Evolutionary conservation across 148 eudicot genomes (phyloP).

Genomic region (Simmondsia chinensis): DNA sequence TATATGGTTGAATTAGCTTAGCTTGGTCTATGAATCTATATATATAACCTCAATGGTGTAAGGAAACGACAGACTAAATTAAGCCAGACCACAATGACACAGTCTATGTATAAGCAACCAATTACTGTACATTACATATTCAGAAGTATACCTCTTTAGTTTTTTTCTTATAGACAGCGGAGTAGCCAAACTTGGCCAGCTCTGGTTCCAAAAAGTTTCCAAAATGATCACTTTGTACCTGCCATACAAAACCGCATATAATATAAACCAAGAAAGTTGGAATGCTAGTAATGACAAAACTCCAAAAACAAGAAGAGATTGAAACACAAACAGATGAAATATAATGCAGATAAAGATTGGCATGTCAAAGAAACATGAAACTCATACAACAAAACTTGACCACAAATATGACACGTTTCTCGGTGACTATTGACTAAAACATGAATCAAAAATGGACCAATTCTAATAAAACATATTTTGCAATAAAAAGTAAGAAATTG

Average conservation of each 20-base stretch:
- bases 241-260: constrained; percentile 8
- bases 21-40: too few species aligned
- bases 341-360: too few species aligned
- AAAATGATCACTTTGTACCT: constrained; percentile 96
- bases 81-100: too few species aligned
- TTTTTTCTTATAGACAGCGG: constrained; percentile 65
- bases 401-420: too few species aligned
- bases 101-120: background rate
- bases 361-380: too few species aligned
- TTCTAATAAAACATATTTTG: background rate
- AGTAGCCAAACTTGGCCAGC: constrained; percentile 77
- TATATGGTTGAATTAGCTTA: too few species aligned
- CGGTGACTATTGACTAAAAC: background rate
- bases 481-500: background rate
- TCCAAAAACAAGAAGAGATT: background rate
- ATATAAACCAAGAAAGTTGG: background rate
- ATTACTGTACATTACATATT: background rate
- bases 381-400: too few species aligned
- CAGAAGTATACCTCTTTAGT: constrained; percentile 48
- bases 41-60: too few species aligned
- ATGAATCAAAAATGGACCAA: background rate
- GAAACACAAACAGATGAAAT: too few species aligned
- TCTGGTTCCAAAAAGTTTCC: constrained; percentile 81
- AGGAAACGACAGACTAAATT: too few species aligned
- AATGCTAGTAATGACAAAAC: background rate